Conservation (phyloP, 805 yeast genomes). For the Candida namnaoensis region DNA sequence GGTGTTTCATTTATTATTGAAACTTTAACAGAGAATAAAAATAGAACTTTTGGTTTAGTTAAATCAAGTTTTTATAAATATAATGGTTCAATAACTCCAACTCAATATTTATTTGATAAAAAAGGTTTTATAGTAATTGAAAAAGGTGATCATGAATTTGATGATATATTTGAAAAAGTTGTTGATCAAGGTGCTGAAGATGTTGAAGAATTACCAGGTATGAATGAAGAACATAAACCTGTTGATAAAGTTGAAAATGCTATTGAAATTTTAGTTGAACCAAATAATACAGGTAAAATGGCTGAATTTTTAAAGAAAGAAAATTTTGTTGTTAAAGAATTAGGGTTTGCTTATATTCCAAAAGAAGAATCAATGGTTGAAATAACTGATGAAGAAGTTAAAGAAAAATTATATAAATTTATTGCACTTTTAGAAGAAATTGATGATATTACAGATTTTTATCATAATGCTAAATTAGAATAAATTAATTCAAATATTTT, state of each 20-base stretch:
- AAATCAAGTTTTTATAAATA: constrained; percentile 67
- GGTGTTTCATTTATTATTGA: constrained; percentile 83
- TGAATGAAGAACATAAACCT: constrained; percentile 9
- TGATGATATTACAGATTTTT: constrained; percentile 79
- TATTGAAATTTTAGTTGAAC: constrained; percentile 53
- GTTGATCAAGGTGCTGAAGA: constrained; percentile 79
- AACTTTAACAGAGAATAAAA: constrained; percentile 83
- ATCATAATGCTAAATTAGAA: constrained; percentile 49
- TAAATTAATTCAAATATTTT: too few species aligned
- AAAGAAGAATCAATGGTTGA: constrained; percentile 50
- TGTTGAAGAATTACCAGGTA: constrained; percentile 39
- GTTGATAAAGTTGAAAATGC: constrained; percentile 13
- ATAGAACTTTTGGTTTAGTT: constrained; percentile 69
- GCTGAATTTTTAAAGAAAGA: constrained; percentile 46
- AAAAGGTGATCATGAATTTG: constrained; percentile 34
- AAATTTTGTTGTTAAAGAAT: constrained; percentile 52
- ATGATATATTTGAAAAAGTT: constrained; percentile 64
- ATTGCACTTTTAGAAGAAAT: constrained; percentile 57
- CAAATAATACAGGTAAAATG: constrained; percentile 50
- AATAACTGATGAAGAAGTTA: constrained; percentile 43
- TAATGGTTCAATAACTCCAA: constrained; percentile 67
- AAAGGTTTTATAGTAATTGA: constrained; percentile 64
- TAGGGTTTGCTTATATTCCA: constrained; percentile 62
- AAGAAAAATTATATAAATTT: constrained; percentile 47
- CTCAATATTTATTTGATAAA: constrained; percentile 67